Conservation (phyloP, 2,329 filamentous ascomycete species). For the Talaromyces rugulosus region DNA sequence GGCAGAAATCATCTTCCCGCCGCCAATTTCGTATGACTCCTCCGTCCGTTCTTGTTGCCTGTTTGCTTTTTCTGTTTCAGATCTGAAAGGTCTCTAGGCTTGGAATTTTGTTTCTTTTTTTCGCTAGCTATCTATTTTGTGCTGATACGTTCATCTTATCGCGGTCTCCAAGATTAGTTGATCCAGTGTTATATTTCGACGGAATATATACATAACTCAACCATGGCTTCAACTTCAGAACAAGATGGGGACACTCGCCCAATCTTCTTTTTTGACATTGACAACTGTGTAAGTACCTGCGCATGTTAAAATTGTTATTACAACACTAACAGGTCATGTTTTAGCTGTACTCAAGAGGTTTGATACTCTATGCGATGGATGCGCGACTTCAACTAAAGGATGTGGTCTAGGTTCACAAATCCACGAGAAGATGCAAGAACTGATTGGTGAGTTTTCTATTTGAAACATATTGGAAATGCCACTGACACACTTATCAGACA, state of each 20-base stretch:
- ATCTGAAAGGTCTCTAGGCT: neutral
- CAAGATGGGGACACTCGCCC: constrained; percentile 39
- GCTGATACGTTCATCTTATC: neutral
- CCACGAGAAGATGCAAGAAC: constrained; percentile 78
- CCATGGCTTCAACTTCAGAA: constrained; percentile 5
- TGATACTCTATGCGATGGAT: constrained; percentile 20
- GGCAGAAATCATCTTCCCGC: neutral
- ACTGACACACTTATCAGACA: constrained; percentile 35
- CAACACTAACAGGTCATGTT: neutral
- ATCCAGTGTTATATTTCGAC: neutral
- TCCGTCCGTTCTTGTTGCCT: neutral
- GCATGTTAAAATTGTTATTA: neutral
- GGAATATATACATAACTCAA: neutral
- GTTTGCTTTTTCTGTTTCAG: neutral
- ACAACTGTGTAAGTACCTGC: constrained; percentile 70
- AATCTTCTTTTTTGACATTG: constrained; percentile 83
- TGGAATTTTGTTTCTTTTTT: neutral
- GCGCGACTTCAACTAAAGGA: neutral
- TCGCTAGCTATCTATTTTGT: neutral
- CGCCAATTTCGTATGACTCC: neutral
- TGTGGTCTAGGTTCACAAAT: constrained; percentile 62
- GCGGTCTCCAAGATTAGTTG: neutral
- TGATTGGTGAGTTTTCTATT: constrained; percentile 56
- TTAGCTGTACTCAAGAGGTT: constrained; percentile 79
- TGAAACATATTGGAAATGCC: neutral